Base-by-base conservation (phyloP, 2,329 filamentous ascomycete species). In the Arthrobotrys sinensis region DNA sequence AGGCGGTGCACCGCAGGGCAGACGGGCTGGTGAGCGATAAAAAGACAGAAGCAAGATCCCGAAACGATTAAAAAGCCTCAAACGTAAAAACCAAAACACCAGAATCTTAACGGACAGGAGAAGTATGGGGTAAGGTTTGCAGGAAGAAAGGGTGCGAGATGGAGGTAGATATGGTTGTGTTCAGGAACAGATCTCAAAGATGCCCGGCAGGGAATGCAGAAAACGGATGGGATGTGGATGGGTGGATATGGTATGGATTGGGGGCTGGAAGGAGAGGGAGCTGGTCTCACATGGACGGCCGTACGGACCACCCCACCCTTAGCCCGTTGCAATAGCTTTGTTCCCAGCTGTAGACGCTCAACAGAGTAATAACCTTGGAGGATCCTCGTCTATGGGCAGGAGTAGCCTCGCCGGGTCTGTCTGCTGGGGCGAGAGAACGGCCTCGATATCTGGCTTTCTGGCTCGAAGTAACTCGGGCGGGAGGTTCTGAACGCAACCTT, bases 61-160 rank as follows among this genome's bases (percentile, higher is more conserved):
- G 75, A 67, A 78, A 78, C 52, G 50, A 63, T 45, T 8, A 78
- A 77, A 71, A 78, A 72, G 75, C 75, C 75, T 78, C 75, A 78
- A 77, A 78, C 46, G 52, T 46, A 36, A 62, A 78, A 72, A 40
- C 40, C 21, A 77, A 53, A 71, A 38, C 38, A 43, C 38, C 34
- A 55, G 19, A 55, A 67, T 60, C 55, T 38, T 55, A 24, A 53
- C 34, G 65, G 40, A 19, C 55, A 57, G 68, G 34, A 48, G 53
- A 43, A 38, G n/a, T 34, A 46, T 40, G 40, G 38, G 55, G 36
- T 24, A 38, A 62, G 45, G 21, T 36, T 45, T n/a, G 10, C 8
- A 55, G 46, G 24, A 46, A 55, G 38, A 52, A 66, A 57, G 45
- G 75, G 52, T 62, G 75, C 70, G 62, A 75, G 53, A 68, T 75